Evolutionary conservation across 345 rosid genomes (phyloP), one percentile per base, ranked within the genome.

Genomic region (Streptanthus diversifolius): DNA sequence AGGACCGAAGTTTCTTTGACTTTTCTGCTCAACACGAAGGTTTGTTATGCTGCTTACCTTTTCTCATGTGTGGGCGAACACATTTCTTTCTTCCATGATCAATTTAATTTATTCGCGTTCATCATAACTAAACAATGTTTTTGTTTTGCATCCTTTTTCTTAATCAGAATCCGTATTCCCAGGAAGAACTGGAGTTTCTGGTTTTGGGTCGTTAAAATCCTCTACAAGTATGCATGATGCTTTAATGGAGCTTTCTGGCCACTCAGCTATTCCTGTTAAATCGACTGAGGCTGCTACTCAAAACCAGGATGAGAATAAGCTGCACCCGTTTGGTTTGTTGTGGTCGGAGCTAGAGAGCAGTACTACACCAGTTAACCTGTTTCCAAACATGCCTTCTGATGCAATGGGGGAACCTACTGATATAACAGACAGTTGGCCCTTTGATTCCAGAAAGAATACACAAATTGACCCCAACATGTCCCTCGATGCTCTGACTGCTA

Each of bases 281-380:
- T 66, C 73, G 30, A 58, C 83, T 17, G 64, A 72, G 54, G 62
- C 59, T 67, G 61, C 56, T 71, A 29, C 75, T 60, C 73, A 22
- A 53, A 55, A 72, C 73, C 86, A 82, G 80, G 67, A 54, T 61
- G 84, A 85, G 49, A 81, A 81, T 54, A 83, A 80, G 67, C 36
- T 85, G 76, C 89, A 85, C 71, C 91, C 86, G 7, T 86, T 86
- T 80, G 88, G 89, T 62, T 76, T 85, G 61, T 68, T 83, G 82
- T 80, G 83, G 91, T 86, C 95, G 27, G 85, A 88, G 77, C 81
- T 85, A 49, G 81, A 74, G 66, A 79, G 79, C 47, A 41, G 86
- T 59, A 68, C 74, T 72, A 52, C 57, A 66, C 74, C 82, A 54
- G 78, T 6, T 56, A 47, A 72, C 36, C 82, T 63, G 12, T 80